Percentiles rank a stretch among this genome's conserved stretches.
These are phyloP conservation scores for Neckera pumila DNA, from an alignment of 225 moss, liverwort and hornwort species.

Conservation along the genomic window DNA sequence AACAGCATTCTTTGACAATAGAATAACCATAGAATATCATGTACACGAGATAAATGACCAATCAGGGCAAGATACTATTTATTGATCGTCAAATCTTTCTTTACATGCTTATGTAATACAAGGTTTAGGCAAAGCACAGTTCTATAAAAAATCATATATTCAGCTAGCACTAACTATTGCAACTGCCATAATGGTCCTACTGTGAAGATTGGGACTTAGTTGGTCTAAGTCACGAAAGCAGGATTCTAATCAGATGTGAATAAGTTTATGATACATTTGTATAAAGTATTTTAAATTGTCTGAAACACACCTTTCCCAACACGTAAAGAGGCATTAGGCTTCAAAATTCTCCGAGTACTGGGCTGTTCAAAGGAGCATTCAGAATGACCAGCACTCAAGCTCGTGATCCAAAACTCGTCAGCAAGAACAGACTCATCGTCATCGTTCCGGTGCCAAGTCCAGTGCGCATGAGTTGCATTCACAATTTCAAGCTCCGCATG, in stretches of 20 bases:
- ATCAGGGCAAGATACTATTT: not conserved
- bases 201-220: not conserved
- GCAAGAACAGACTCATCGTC: constrained; percentile 59
- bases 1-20: not conserved
- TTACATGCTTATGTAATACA: not conserved
- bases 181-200: not conserved
- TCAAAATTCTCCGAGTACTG: constrained; percentile 19
- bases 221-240: not conserved
- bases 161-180: not conserved
- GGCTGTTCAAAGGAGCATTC: constrained; percentile 12
- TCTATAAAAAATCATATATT: not conserved
- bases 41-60: no score
- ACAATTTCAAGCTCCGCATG: constrained; percentile 50
- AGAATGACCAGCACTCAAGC: constrained; percentile 17
- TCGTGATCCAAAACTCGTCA: constrained; percentile 44
- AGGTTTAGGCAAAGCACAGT: not conserved
- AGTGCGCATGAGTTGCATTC: constrained; percentile 62
- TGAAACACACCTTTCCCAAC: constrained; percentile 3
- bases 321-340: constrained; percentile 3
- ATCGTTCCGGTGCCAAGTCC: constrained; percentile 78
- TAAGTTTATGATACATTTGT: not conserved
- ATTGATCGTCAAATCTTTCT: not conserved
- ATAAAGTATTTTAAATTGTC: not conserved
- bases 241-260: not conserved
- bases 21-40: not conserved